A percentile compares a stretch with the other conserved stretches of the same genome.
phyloP scores from a whole-genome alignment of 2,329 filamentous ascomycete genomes.

The Cercospora canescens region DNA sequence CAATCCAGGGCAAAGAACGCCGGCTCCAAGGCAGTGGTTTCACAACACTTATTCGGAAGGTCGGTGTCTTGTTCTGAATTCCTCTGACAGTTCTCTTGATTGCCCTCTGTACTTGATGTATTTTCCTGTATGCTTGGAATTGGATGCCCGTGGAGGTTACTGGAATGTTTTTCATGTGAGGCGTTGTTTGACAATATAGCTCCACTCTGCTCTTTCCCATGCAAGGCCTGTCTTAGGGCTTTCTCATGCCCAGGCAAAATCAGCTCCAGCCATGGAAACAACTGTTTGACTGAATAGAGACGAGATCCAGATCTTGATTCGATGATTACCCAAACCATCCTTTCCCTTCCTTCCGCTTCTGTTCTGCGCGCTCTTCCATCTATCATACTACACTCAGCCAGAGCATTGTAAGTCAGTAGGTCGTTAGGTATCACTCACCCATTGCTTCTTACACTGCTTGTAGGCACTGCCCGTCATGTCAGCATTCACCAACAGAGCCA shows the following conservation, averaged over 20 bases:
- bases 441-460: constrained; percentile 90
- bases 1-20: neutral
- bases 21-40: neutral
- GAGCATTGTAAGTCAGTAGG: neutral
- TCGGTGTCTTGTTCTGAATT: neutral
- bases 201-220: neutral
- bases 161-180: neutral
- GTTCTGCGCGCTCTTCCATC: constrained; percentile 50
- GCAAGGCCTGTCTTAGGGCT: neutral
- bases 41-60: neutral
- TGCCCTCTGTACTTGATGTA: neutral
- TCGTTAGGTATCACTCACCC: constrained; percentile 61
- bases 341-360: constrained; percentile 41
- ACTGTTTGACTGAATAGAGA: neutral
- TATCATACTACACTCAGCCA: constrained; percentile 23
- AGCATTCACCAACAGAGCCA: neutral
- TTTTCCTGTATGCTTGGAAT: neutral
- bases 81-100: neutral
- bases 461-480: constrained; percentile 67
- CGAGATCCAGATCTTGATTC: neutral
- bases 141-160: neutral
- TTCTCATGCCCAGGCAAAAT: neutral
- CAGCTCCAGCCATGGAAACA: neutral
- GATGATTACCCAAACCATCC: constrained; percentile 30
- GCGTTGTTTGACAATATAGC: neutral